Base-by-base conservation (phyloP, 2,329 filamentous ascomycete genomes). In the Aspergillus ochraceus region DNA sequence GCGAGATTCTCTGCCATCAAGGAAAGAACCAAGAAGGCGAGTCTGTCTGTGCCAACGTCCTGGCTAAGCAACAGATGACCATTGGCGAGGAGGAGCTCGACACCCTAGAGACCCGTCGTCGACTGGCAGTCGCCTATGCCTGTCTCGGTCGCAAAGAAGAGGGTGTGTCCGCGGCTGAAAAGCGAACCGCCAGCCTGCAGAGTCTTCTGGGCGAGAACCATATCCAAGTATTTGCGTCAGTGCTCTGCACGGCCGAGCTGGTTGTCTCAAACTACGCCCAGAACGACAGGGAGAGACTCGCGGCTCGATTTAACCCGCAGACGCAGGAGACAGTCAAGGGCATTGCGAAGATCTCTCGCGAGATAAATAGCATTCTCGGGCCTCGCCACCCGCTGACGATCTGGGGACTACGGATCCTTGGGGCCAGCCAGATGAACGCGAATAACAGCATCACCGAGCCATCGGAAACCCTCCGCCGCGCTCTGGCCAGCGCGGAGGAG, bases 51-150 rank as follows among this genome's bases (percentile, higher is more conserved):
- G 68, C 71, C 19, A 73, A 73, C 9, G 68, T 72, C 2, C 62
- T 73, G 2, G 71, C 71, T 1, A 69, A 70, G 6, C 71, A 73
- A 39, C 71, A 73, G 49, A 73, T 73, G 64, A 67, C 60, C 9
- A 68, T 73, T 20, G 71, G 71, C 14, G 71, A 73, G 46, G 68
- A 72, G 12, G 69, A 71, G 45, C 30, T 71, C 9, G 70, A 73
- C 45, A 73, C 70, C 2, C 60, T 72, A 20, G 66, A 68, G 0
- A 73, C 71, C 1, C 69, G 71, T 2, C 67, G 69, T 12, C 70
- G 71, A 5, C 50, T 73, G 4, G 68, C 63, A 1, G 42, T 61
- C 50, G 64, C 70, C 1, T 71, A 73, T 26, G 64, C 61, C 32
- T 39, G 51, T 1, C 61, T 73, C 4, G 58, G 60, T 6, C 66